Percentiles rank a stretch among this genome's conserved stretches.
phyloP scores from a whole-genome alignment of 805 yeast genomes.

The Nakazawaea wickerhamii region DNA sequence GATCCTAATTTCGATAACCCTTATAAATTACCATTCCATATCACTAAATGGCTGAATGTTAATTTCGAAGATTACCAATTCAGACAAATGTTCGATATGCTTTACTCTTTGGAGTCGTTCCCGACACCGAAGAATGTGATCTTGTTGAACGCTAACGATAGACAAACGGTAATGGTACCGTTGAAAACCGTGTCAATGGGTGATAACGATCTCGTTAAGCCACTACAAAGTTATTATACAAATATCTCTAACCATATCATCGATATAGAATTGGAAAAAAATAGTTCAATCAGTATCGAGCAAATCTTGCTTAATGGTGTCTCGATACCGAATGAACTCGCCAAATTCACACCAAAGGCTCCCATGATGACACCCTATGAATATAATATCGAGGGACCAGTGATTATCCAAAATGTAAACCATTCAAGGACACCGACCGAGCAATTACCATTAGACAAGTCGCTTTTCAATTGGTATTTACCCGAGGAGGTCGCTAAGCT shows the following conservation, averaged over 20 bases:
- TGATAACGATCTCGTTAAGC: constrained; percentile 1
- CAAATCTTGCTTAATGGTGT: not conserved
- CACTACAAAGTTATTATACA: constrained; percentile 1
- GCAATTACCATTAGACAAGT: not conserved
- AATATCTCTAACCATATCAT: constrained; percentile 6
- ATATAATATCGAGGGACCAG: not conserved
- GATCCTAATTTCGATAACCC: not conserved
- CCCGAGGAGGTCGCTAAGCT: not conserved
- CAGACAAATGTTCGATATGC: constrained; percentile 5
- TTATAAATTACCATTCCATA: constrained; percentile 4
- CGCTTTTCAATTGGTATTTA: constrained; percentile 6
- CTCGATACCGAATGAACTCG: not conserved
- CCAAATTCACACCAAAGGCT: not conserved
- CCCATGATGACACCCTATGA: not conserved
- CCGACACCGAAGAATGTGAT: constrained; percentile 8
- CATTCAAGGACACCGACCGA: not conserved
- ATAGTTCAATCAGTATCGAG: not conserved
- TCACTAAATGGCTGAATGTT: not conserved
- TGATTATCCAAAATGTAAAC: not conserved
- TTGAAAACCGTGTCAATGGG: constrained; percentile 1
- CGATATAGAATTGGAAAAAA: not conserved
- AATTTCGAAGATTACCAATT: constrained; percentile 5
- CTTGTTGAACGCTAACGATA: constrained; percentile 1
- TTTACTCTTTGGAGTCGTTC: constrained; percentile 1
- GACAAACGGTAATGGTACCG: not conserved